Percentiles rank a stretch among this genome's conserved stretches.
These are phyloP conservation scores for Achaetomium macrosporum DNA, from an alignment of 2,329 filamentous ascomycete genomes.

Conservation along the genomic window DNA sequence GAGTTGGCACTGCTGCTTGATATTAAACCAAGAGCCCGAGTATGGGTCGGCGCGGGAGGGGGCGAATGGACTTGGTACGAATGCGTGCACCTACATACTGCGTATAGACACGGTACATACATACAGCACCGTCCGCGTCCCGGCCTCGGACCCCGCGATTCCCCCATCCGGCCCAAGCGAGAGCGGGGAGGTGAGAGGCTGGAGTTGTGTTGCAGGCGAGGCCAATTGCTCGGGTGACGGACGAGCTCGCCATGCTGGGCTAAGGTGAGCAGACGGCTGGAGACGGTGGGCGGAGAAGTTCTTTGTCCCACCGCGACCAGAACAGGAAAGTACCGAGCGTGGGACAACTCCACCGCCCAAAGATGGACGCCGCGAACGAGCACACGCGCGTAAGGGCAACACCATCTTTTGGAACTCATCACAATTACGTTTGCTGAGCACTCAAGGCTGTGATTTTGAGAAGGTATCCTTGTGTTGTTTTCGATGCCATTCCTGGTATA, in stretches of 20 bases:
- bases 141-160: slow-evolving; percentile 7
- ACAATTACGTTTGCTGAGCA: too few relatives aligned
- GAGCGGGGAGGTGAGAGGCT: slow-evolving; percentile 15
- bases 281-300: neutral
- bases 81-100: slow-evolving; percentile 12
- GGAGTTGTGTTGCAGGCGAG: neutral
- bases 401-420: neutral
- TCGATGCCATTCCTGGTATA: slow-evolving; percentile 4
- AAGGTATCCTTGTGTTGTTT: too few relatives aligned
- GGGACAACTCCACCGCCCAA: neutral
- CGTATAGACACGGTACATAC: too few relatives aligned
- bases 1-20: slow-evolving; percentile 65
- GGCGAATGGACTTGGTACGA: slow-evolving; percentile 14
- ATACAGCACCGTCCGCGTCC: neutral
- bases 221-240: slow-evolving; percentile 3
- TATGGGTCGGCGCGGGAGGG: slow-evolving; percentile 19
- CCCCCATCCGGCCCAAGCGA: slow-evolving; percentile 14
- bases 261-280: neutral
- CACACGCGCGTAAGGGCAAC: neutral
- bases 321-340: neutral
- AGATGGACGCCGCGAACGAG: neutral
- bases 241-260: neutral
- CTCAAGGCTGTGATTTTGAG: too few relatives aligned
- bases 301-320: neutral
- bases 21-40: slow-evolving; percentile 44